phyloP scores from a whole-genome alignment of 2,329 filamentous ascomycete genomes.

The Colletotrichum tanaceti region DNA sequence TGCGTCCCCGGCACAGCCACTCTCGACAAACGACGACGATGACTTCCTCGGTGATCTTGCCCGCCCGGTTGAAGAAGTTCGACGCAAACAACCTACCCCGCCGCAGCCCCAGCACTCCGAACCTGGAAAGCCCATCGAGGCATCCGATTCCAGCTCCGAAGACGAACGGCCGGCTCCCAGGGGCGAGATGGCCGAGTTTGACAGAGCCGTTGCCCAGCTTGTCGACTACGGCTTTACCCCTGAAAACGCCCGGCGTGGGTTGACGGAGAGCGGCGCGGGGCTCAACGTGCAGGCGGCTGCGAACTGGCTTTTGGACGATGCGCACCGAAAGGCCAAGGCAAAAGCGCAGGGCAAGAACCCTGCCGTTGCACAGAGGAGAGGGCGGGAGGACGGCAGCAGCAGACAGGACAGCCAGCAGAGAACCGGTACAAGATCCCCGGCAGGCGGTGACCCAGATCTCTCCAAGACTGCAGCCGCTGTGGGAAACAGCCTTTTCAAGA shows the following conservation, averaged over 20 bases:
- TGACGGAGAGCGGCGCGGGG: slow-evolving; percentile 83
- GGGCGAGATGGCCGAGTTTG: slow-evolving; percentile 60
- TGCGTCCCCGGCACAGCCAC: slow-evolving; percentile 45
- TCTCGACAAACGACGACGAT: slow-evolving; percentile 58
- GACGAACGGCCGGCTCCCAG: slow-evolving; percentile 52
- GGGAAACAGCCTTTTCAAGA: slow-evolving; percentile 88
- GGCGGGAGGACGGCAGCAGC: slow-evolving; percentile 48
- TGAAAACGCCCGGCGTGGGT: slow-evolving; percentile 82
- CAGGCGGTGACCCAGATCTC: slow-evolving; percentile 75
- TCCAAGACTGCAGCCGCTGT: slow-evolving; percentile 84
- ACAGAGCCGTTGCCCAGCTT: slow-evolving; percentile 86
- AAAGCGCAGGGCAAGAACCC: slow-evolving; percentile 69
- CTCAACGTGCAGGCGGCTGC: slow-evolving; percentile 87
- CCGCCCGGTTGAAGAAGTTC: slow-evolving; percentile 73
- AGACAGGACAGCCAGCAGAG: slow-evolving; percentile 42
- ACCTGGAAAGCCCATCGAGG: slow-evolving; percentile 68
- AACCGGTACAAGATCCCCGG: slow-evolving; percentile 67
- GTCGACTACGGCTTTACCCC: slow-evolving; percentile 94
- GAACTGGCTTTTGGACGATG: slow-evolving; percentile 89
- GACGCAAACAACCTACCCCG: slow-evolving; percentile 56
- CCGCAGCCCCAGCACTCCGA: slow-evolving; percentile 57
- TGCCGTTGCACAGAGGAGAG: slow-evolving; percentile 54
- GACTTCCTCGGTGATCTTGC: slow-evolving; percentile 74
- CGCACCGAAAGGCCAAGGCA: slow-evolving; percentile 83
- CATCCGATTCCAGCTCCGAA: slow-evolving; percentile 59